A percentile compares a stretch with the other conserved stretches of the same genome.
phyloP scores from a whole-genome alignment of 2,329 filamentous ascomycete species.

The Trichothecium sympodiale region DNA sequence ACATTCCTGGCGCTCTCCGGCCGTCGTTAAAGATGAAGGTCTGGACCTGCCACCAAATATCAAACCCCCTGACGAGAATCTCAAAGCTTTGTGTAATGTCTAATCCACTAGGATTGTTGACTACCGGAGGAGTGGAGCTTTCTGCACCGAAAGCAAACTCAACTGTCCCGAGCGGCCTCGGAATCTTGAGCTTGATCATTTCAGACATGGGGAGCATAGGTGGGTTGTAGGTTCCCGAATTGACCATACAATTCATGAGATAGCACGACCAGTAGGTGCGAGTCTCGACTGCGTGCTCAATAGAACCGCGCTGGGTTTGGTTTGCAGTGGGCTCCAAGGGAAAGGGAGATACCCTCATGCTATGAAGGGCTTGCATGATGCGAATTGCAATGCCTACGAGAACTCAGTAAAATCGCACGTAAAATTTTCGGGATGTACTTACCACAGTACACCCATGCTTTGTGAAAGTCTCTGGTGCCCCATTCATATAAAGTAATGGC shows the following conservation, averaged over 20 bases:
- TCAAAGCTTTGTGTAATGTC: constrained; percentile 18
- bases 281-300: constrained; percentile 20
- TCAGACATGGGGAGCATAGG: constrained; percentile 23
- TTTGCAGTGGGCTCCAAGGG: constrained; percentile 14
- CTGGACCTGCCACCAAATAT: constrained; percentile 30
- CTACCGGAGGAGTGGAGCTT: constrained; percentile 8
- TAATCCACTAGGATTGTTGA: constrained; percentile 7
- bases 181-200: constrained; percentile 21
- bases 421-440: not conserved
- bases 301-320: constrained; percentile 8
- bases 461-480: constrained; percentile 28
- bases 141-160: constrained; percentile 28
- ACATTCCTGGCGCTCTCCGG: constrained; percentile 26
- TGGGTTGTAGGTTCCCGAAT: constrained; percentile 27
- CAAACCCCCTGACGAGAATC: constrained; percentile 28
- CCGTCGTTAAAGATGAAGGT: constrained; percentile 31
- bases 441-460: constrained; percentile 30
- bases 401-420: not conserved
- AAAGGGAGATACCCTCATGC: constrained; percentile 14
- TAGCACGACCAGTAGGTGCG: constrained; percentile 34
- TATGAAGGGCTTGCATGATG: constrained; percentile 25
- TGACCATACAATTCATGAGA: constrained; percentile 32
- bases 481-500: constrained; percentile 29
- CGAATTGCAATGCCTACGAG: constrained; percentile 22
- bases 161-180: constrained; percentile 18